A percentile compares a stretch with the other conserved stretches of the same genome.
These are phyloP conservation scores for Epicoccum sorghinum DNA, from an alignment of 2,329 filamentous ascomycete genomes.

Conservation along the genomic window DNA sequence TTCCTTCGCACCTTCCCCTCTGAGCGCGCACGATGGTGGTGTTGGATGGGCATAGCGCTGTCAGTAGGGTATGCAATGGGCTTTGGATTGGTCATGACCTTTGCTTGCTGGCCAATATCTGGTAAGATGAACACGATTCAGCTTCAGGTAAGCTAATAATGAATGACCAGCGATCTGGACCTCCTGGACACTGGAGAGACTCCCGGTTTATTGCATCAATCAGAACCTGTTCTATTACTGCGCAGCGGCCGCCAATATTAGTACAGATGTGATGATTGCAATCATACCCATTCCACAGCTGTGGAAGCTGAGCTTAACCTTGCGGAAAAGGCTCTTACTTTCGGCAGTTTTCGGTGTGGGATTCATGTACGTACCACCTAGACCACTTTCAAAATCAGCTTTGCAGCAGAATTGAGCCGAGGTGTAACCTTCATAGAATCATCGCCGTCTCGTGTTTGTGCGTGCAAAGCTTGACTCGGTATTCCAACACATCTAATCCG, in stretches of 20 bases:
- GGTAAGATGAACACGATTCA: background rate
- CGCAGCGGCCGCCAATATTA: constrained; percentile 23
- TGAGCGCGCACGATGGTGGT: constrained; percentile 16
- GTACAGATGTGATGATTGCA: constrained; percentile 24
- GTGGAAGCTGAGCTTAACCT: constrained; percentile 23
- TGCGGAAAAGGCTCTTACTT: constrained; percentile 38
- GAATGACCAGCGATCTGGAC: background rate
- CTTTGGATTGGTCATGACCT: background rate
- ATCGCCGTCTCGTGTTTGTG: constrained; percentile 1
- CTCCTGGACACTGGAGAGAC: constrained; percentile 21
- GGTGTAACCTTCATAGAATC: background rate
- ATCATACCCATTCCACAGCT: constrained; percentile 26
- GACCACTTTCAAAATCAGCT: too few relatives aligned
- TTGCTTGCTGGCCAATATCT: background rate
- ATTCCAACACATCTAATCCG: constrained; percentile 2
- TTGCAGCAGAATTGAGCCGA: too few relatives aligned
- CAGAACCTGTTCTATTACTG: constrained; percentile 18
- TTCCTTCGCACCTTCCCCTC: constrained; percentile 36
- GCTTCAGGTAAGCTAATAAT: background rate
- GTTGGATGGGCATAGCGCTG: constrained; percentile 19
- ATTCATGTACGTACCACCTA: constrained; percentile 39
- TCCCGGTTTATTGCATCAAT: constrained; percentile 30
- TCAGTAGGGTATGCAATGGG: background rate
- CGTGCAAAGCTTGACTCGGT: background rate
- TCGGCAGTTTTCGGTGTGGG: constrained; percentile 41